Conservation (phyloP, 1,284 basidiomycete species). For the Coniferiporia weirii region DNA sequence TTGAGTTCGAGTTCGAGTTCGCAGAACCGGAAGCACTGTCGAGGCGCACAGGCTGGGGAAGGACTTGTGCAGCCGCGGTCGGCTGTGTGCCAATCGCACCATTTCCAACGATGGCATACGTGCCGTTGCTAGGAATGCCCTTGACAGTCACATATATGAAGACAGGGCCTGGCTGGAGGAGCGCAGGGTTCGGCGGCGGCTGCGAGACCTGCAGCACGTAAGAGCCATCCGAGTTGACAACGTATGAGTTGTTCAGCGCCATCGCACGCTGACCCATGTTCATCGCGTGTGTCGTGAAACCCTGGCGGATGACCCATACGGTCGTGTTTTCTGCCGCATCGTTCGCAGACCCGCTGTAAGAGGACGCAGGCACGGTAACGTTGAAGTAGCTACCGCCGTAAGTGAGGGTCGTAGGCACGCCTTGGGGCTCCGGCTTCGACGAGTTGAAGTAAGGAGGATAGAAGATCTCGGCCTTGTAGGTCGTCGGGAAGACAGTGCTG, state of each 20-base stretch:
- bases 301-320: conserved; percentile 78
- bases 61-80: conserved; percentile 34
- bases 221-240: conserved; percentile 68
- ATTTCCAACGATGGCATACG: conserved; percentile 72
- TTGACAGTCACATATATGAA: conserved; percentile 77
- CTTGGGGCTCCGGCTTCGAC: conserved; percentile 66
- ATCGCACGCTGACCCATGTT: conserved; percentile 87
- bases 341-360: conserved; percentile 63
- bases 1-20: conserved; percentile 24
- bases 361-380: conserved; percentile 47
- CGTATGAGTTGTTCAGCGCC: conserved; percentile 78
- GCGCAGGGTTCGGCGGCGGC: conserved; percentile 62
- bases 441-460: conserved; percentile 80
- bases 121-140: conserved; percentile 80
- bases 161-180: conserved; percentile 84
- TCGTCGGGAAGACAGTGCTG: conserved; percentile 72
- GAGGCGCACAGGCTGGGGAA: conserved; percentile 49
- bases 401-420: conserved; percentile 66
- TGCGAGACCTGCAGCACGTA: conserved; percentile 43
- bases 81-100: conserved; percentile 72
- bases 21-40: conserved; percentile 38
- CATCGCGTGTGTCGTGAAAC: conserved; percentile 94
- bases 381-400: conserved; percentile 88
- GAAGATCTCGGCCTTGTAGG: conserved; percentile 85
- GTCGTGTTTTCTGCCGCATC: conserved; percentile 72